A percentile compares a stretch with the other conserved stretches of the same genome.
Conservation (phyloP, 2,329 filamentous ascomycete genomes). For the Pseudocercospora cruenta region DNA sequence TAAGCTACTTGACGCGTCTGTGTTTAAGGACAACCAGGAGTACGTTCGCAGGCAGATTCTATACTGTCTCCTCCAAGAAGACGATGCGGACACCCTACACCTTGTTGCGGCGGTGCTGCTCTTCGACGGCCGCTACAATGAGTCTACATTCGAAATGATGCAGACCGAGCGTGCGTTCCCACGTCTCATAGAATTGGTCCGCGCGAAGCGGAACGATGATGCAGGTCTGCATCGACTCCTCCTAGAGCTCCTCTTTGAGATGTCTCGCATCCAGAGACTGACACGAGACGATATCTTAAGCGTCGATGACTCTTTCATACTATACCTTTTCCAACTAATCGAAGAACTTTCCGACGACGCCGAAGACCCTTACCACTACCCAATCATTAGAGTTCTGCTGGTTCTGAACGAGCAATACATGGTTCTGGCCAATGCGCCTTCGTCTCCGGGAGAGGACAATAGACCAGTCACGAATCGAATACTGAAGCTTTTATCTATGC, state of each 20-base stretch:
- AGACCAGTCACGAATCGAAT: conserved; percentile 82
- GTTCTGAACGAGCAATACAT: conserved; percentile 99
- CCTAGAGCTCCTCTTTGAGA: conserved; percentile 91
- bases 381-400: conserved; percentile 90
- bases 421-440: conserved; percentile 64
- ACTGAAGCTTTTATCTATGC: conserved; percentile 82
- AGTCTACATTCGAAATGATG: conserved; percentile 83
- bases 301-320: conserved; percentile 77
- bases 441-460: conserved; percentile 48
- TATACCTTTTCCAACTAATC: conserved; percentile 82
- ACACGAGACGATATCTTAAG: conserved; percentile 72
- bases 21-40: conserved; percentile 75
- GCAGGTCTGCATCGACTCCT: conserved; percentile 71
- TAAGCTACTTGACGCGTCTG: conserved; percentile 71
- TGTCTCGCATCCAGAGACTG: conserved; percentile 87
- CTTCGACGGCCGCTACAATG: conserved; percentile 79
- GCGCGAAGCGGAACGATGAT: conserved; percentile 53
- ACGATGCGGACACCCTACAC: conserved; percentile 78
- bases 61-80: conserved; percentile 85
- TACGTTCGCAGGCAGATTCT: conserved; percentile 94
- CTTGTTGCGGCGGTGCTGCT: conserved; percentile 82
- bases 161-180: conserved; percentile 82
- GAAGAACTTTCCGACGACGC: conserved; percentile 85
- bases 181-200: conserved; percentile 79
- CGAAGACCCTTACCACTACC: conserved; percentile 93